These are phyloP conservation scores for Emmonsia crescens DNA, from an alignment of 2,329 filamentous ascomycete species.

Conservation along the genomic window DNA sequence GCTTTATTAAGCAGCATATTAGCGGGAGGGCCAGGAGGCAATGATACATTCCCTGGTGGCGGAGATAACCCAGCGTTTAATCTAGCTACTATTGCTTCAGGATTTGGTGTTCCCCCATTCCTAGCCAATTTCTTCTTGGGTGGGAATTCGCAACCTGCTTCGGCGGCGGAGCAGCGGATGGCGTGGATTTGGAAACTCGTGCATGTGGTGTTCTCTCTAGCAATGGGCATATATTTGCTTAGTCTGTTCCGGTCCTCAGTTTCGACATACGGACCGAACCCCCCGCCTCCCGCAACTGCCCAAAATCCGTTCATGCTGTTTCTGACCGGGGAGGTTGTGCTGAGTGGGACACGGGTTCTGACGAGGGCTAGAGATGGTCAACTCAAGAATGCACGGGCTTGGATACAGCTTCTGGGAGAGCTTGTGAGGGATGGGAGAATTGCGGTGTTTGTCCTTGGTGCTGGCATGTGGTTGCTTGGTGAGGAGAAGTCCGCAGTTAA, in stretches of 20 bases:
- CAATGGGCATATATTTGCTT: conserved; percentile 43
- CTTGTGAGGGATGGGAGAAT: conserved; percentile 35
- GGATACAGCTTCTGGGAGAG: conserved; percentile 29
- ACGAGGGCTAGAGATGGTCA: conserved; percentile 19
- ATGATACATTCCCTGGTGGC: conserved; percentile 14
- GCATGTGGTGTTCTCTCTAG: conserved; percentile 48
- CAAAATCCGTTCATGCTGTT: conserved; percentile 38
- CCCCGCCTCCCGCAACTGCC: conserved; percentile 35
- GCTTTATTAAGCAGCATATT: conserved; percentile 28
- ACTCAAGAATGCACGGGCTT: conserved; percentile 21
- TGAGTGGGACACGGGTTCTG: conserved; percentile 29
- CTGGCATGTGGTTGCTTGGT: conserved; percentile 31
- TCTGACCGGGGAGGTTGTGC: conserved; percentile 35
- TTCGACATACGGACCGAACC: conserved; percentile 13
- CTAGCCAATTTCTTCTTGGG: conserved; percentile 29
- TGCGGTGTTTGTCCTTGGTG: conserved; percentile 35
- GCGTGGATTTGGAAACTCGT: conserved; percentile 44
- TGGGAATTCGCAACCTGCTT: conserved; percentile 28
- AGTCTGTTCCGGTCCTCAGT: conserved; percentile 28
- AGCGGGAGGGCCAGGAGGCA: conserved; percentile 17
- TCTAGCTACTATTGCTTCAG: conserved; percentile 25
- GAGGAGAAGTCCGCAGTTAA: conserved; percentile 18
- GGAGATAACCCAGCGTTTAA: conserved; percentile 18
- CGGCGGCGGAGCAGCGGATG: conserved; percentile 26
- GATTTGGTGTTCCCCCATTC: conserved; percentile 35